Evolutionary conservation across 1,284 basidiomycete species (phyloP).

Genomic region (Sutorius eximius): DNA sequence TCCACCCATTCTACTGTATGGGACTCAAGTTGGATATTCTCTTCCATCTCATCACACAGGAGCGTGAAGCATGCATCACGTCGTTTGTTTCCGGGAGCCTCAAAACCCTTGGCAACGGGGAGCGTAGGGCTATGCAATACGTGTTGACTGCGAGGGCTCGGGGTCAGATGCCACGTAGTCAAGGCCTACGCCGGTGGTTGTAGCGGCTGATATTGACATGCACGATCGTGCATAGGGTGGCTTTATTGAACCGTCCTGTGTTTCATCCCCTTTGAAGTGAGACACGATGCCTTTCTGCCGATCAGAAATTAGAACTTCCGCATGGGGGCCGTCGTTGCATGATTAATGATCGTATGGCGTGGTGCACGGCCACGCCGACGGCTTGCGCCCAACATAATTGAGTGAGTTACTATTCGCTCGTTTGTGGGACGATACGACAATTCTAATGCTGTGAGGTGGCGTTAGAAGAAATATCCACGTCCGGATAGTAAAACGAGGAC

Average conservation of each 20-base stretch:
- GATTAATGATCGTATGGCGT: neutral
- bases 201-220: neutral
- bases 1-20: neutral
- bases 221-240: neutral
- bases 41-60: neutral
- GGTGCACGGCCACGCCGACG: neutral
- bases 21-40: neutral
- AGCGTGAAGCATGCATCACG: neutral
- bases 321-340: neutral
- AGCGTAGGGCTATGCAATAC: neutral
- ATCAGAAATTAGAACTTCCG: neutral
- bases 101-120: neutral
- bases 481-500: neutral
- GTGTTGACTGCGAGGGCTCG: neutral
- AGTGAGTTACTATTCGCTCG: too few species aligned
- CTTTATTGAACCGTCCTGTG: neutral
- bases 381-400: neutral
- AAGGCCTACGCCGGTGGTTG: neutral
- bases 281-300: neutral
- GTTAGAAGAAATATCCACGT: neutral
- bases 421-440: neutral
- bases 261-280: neutral
- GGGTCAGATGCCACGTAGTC: neutral
- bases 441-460: neutral
- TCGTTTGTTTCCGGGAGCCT: neutral